A percentile compares a stretch with the other conserved stretches of the same genome.
Evolutionary conservation across 192 early-diverging fungal genomes (phyloP).

Genomic region (Obelidium mucronatum): DNA sequence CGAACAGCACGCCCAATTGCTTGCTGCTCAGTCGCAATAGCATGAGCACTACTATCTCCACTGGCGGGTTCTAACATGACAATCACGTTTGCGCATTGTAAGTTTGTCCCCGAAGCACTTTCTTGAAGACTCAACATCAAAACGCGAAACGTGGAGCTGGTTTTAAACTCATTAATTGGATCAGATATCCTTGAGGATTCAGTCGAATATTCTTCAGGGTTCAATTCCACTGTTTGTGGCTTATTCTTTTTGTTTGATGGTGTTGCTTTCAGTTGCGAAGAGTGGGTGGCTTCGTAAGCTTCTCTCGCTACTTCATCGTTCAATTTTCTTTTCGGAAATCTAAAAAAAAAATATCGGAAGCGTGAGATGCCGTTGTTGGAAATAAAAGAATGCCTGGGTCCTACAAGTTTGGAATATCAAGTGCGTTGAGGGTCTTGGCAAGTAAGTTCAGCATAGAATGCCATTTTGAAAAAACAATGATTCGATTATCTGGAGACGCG

Average conservation of each 20-base stretch:
- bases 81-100: constrained; percentile 29
- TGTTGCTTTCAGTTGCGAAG: too few species aligned
- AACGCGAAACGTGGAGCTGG: background rate
- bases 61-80: constrained; percentile 24
- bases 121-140: constrained; percentile 29
- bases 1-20: constrained; percentile 27
- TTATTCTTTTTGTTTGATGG: background rate
- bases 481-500: constrained; percentile 17
- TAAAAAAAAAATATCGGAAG: too few species aligned
- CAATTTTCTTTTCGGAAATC: constrained; percentile 11
- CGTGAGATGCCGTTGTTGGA: background rate
- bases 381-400: background rate
- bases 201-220: background rate
- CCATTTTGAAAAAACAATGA: constrained; percentile 36
- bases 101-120: constrained; percentile 28
- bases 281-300: background rate
- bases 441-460: constrained; percentile 28
- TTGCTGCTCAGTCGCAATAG: constrained; percentile 29
- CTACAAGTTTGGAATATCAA: constrained; percentile 26
- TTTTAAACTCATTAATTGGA: constrained; percentile 28
- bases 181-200: background rate
- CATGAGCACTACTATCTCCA: constrained; percentile 26
- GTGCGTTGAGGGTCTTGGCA: constrained; percentile 4
- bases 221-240: background rate
- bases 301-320: background rate